These are phyloP conservation scores for Linnemannia hyalina DNA, from an alignment of 192 early-diverging fungal species.

Conservation along the genomic window DNA sequence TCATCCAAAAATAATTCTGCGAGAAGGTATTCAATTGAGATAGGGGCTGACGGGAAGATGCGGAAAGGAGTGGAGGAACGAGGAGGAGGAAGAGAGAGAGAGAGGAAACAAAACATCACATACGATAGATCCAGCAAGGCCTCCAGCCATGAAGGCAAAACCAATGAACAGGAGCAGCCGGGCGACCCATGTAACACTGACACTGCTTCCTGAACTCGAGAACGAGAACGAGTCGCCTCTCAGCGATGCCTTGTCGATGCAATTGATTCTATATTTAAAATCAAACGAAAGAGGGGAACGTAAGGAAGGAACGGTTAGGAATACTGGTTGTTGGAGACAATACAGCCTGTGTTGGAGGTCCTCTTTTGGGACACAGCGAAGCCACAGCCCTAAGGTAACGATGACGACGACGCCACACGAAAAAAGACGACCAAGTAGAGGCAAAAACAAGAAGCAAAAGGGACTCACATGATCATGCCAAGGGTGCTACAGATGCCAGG, in stretches of 20 bases:
- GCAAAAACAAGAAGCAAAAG: background rate
- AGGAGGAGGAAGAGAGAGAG: background rate
- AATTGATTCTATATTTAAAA: conserved; percentile 60
- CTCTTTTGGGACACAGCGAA: no score
- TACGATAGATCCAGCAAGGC: conserved; percentile 70
- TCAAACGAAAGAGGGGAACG: no score
- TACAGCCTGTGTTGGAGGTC: no score
- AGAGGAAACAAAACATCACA: conserved; percentile 9
- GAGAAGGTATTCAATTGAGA: no score
- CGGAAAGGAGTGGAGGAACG: background rate
- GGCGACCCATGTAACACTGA: conserved; percentile 63
- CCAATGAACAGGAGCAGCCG: conserved; percentile 69
- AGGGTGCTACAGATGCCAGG: conserved; percentile 68
- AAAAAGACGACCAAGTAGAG: background rate
- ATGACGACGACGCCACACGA: background rate
- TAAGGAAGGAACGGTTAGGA: background rate
- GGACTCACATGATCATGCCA: conserved; percentile 71
- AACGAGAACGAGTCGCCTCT: conserved; percentile 62
- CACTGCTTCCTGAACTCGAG: conserved; percentile 35
- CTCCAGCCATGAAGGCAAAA: conserved; percentile 71
- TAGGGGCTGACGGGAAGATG: background rate
- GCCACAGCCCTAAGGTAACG: no score
- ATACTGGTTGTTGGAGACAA: background rate
- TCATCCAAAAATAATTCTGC: no score
- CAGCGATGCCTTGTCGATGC: conserved; percentile 65